These are phyloP conservation scores for Yarrowia sp. DNA, from an alignment of 805 yeast genomes.

Conservation along the genomic window DNA sequence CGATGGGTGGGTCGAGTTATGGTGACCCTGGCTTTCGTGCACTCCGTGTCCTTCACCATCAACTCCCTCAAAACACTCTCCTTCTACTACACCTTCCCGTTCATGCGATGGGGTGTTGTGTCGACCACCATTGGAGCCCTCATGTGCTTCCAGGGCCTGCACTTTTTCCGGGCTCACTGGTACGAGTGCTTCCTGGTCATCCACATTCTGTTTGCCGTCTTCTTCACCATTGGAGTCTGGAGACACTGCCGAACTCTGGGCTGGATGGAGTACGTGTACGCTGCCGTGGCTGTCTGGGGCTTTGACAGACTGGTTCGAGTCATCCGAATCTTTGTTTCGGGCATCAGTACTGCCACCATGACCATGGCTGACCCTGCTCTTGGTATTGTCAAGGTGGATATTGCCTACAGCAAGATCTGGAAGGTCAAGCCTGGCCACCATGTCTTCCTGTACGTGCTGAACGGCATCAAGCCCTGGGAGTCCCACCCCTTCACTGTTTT, in stretches of 20 bases:
- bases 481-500: conserved; percentile 72
- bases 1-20: conserved; percentile 47
- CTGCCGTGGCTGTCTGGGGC: conserved; percentile 71
- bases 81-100: conserved; percentile 6
- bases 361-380: conserved; percentile 2
- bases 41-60: conserved; percentile 41
- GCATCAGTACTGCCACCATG: conserved; percentile 49
- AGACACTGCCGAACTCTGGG: conserved; percentile 58
- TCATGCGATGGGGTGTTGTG: conserved; percentile 53
- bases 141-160: conserved; percentile 58
- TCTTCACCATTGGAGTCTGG: conserved; percentile 64
- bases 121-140: conserved; percentile 55
- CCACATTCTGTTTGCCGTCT: conserved; percentile 63
- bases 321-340: conserved; percentile 62
- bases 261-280: conserved; percentile 59
- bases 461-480: conserved; percentile 64
- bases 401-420: conserved; percentile 49
- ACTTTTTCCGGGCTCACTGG: conserved; percentile 57
- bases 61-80: neutral
- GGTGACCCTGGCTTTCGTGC: conserved; percentile 44
- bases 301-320: conserved; percentile 68
- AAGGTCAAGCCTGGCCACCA: conserved; percentile 62
- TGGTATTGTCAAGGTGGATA: conserved; percentile 40
- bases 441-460: conserved; percentile 64
- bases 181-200: conserved; percentile 68